These are phyloP conservation scores for Fagopyrum homotropicum DNA, from an alignment of 148 eudicot species.

Conservation along the genomic window DNA sequence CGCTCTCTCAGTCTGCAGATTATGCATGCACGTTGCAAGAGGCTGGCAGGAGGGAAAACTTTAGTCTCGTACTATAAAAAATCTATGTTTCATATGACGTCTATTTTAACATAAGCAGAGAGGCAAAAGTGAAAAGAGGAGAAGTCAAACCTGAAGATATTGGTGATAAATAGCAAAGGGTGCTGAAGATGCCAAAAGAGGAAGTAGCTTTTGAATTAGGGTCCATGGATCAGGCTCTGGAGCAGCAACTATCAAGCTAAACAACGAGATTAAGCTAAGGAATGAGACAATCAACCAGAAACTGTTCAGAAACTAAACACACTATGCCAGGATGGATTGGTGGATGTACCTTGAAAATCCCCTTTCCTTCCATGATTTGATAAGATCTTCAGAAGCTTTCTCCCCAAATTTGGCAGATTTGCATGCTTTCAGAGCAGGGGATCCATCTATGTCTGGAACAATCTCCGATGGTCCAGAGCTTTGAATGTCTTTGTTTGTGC, in stretches of 20 bases:
- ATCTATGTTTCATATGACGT: not conserved
- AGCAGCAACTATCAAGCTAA: constrained; percentile 80
- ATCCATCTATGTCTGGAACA: constrained; percentile 22
- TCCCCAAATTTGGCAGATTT: constrained; percentile 67
- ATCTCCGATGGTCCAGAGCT: constrained; percentile 28
- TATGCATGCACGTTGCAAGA: constrained; percentile 90
- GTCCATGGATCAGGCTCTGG: constrained; percentile 83
- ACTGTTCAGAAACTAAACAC: not conserved
- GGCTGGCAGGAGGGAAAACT: constrained; percentile 40
- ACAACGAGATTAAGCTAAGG: constrained; percentile 5
- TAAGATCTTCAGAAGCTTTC: constrained; percentile 57
- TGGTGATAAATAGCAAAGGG: constrained; percentile 92
- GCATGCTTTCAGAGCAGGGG: constrained; percentile 21
- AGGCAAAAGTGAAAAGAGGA: not conserved
- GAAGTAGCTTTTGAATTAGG: constrained; percentile 60
- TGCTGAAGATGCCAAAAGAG: constrained; percentile 76
- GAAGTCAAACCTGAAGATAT: constrained; percentile 58
- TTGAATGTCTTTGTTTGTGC: constrained; percentile 30
- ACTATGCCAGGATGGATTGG: not conserved
- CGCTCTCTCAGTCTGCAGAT: constrained; percentile 69
- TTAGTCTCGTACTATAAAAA: not conserved
- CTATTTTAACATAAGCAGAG: not conserved
- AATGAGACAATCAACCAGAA: constrained; percentile 6
- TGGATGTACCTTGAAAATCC: constrained; percentile 76
- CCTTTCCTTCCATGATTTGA: constrained; percentile 70